phyloP scores from a whole-genome alignment of 768 basidiomycete genomes.

The Psilocybe azurescens region DNA sequence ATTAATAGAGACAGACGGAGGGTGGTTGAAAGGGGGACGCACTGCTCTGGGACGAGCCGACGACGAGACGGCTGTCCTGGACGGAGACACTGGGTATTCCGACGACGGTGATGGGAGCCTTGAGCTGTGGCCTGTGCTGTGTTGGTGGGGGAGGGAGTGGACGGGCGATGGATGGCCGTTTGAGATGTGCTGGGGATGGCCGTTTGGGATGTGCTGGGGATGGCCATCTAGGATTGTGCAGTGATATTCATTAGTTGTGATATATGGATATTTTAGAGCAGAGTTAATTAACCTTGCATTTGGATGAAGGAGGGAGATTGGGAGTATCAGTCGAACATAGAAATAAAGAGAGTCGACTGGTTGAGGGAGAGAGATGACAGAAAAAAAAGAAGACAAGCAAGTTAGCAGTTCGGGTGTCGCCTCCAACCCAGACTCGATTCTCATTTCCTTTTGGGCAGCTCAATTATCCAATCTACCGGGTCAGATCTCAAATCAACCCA shows the following conservation, averaged over 20 bases:
- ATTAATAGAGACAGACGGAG: constrained; percentile 17
- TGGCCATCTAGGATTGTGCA: constrained; percentile 28
- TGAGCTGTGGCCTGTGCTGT: constrained; percentile 38
- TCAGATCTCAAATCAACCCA: constrained; percentile 29
- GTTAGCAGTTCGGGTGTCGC: constrained; percentile 24
- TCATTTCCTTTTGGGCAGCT: constrained; percentile 26
- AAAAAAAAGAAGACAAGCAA: constrained; percentile 30
- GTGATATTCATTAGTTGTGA: background rate
- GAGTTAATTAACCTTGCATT: constrained; percentile 23
- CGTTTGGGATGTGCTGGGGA: constrained; percentile 32
- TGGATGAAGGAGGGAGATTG: constrained; percentile 15
- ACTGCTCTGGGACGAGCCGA: constrained; percentile 78
- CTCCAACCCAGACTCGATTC: constrained; percentile 21
- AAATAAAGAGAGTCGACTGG: constrained; percentile 23
- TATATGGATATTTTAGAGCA: too few relatives aligned
- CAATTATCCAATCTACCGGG: constrained; percentile 30
- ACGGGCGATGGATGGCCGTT: constrained; percentile 32
- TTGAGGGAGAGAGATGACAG: constrained; percentile 17
- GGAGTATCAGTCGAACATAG: constrained; percentile 28
- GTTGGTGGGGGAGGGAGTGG: constrained; percentile 32
- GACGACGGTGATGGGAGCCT: constrained; percentile 69
- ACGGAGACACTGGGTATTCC: constrained; percentile 82
- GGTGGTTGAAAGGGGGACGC: constrained; percentile 35
- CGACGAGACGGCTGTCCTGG: constrained; percentile 68
- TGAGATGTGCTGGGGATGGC: constrained; percentile 36